phyloP scores from a whole-genome alignment of 148 eudicot species.

The Heliamphora exappendiculata region DNA sequence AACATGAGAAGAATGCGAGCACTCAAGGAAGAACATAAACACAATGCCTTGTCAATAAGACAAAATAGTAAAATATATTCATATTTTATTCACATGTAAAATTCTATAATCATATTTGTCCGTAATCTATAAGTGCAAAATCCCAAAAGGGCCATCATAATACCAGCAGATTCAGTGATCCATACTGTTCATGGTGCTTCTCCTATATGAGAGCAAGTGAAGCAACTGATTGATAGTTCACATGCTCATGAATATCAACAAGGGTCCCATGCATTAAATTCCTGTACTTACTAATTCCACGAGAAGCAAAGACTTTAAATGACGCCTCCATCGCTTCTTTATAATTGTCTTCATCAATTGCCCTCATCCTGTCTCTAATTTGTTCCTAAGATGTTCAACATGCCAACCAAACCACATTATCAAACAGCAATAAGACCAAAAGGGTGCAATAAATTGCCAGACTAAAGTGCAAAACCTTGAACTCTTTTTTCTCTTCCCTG shows the following conservation, averaged over 20 bases:
- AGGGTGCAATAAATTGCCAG: neutral
- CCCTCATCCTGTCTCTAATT: slow-evolving; percentile 63
- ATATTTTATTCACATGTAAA: neutral
- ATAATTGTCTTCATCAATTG: slow-evolving; percentile 85
- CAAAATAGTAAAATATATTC: neutral
- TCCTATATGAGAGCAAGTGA: neutral
- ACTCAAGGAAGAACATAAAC: neutral
- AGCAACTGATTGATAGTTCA: neutral
- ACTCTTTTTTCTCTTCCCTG: slow-evolving; percentile 81
- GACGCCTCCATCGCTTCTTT: slow-evolving; percentile 94
- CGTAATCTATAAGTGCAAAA: neutral
- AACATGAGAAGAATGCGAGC: neutral
- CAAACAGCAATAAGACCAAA: neutral
- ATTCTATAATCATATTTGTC: neutral
- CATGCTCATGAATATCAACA: neutral
- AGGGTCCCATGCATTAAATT: neutral
- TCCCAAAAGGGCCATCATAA: neutral
- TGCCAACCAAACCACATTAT: slow-evolving; percentile 15
- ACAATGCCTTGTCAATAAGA: neutral
- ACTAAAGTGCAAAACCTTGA: slow-evolving; percentile 57
- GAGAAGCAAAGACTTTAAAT: slow-evolving; percentile 80
- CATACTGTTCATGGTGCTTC: neutral
- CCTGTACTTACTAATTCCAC: slow-evolving; percentile 69
- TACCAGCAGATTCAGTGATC: neutral
- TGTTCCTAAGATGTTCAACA: slow-evolving; percentile 50